Conservation (phyloP, 768 basidiomycete species). For the Saitozyma podzolica region DNA sequence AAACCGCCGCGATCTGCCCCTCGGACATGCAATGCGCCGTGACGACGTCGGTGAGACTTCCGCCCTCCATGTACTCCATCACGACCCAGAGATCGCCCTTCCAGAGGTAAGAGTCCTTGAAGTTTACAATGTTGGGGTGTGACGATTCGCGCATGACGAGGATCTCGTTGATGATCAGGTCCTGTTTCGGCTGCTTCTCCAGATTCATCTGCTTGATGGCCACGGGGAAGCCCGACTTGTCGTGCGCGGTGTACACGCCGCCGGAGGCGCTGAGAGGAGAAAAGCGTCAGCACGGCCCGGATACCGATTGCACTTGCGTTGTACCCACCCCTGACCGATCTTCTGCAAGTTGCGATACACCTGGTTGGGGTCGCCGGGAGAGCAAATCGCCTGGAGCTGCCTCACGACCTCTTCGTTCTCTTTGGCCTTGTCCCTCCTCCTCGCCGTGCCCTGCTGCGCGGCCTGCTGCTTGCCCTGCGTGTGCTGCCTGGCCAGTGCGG, state of each 20-base stretch:
- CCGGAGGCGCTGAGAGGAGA: conserved; percentile 73
- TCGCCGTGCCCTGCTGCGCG: conserved; percentile 62
- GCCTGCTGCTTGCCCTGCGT: conserved; percentile 35
- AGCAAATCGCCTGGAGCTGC: conserved; percentile 89
- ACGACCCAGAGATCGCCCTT: conserved; percentile 98
- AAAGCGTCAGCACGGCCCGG: conserved; percentile 4
- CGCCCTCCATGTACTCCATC: conserved; percentile 99
- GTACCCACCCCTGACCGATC: conserved; percentile 91
- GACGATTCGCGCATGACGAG: conserved; percentile 95
- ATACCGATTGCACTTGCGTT: neutral
- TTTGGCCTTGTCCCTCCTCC: conserved; percentile 78
- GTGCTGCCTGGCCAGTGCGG: conserved; percentile 46
- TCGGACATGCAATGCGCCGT: conserved; percentile 96
- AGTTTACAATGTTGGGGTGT: conserved; percentile 99
- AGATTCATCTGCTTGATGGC: conserved; percentile 99
- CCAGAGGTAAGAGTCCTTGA: conserved; percentile 96
- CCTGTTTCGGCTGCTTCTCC: conserved; percentile 99
- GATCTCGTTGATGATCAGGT: conserved; percentile 99
- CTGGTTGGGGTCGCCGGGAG: conserved; percentile 93
- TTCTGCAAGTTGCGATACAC: conserved; percentile 90
- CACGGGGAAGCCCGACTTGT: conserved; percentile 88
- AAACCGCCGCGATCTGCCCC: conserved; percentile 96
- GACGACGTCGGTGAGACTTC: conserved; percentile 90
- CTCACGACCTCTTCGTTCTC: conserved; percentile 77
- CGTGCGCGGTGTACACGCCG: conserved; percentile 97